Evolutionary conservation across 345 rosid genomes (phyloP).

Genomic region (Pelargonium nanum): DNA sequence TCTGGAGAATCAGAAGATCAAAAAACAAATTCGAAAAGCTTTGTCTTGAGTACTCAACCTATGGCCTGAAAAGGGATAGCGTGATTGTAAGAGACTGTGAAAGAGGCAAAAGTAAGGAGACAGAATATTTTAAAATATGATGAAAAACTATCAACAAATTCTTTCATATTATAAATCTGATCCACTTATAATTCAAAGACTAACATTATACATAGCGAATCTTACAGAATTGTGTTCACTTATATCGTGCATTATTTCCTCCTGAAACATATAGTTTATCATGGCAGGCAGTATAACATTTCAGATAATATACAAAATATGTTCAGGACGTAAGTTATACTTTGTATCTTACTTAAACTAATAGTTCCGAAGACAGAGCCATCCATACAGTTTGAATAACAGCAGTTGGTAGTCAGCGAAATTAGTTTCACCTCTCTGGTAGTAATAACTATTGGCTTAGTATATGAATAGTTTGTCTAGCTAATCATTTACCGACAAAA

Average conservation of each 20-base stretch:
- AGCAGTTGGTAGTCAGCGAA: neutral
- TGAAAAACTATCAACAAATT: neutral
- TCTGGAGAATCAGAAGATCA: constrained; percentile 24
- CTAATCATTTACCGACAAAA: neutral
- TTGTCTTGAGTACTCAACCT: constrained; percentile 11
- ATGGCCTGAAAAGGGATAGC: constrained; percentile 30
- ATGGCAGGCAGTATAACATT: neutral
- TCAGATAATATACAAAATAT: neutral
- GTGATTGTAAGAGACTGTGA: neutral
- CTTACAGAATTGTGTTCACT: too few species aligned
- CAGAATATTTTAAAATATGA: neutral
- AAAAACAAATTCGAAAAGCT: constrained; percentile 17
- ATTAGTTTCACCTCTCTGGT: neutral
- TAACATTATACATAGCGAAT: too few species aligned
- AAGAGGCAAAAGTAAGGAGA: neutral
- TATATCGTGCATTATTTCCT: neutral
- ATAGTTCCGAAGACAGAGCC: neutral
- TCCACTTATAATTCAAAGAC: neutral
- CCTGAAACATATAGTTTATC: too few species aligned
- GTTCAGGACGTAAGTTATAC: too few species aligned
- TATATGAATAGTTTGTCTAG: neutral
- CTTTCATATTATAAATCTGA: neutral
- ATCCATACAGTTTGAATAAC: too few species aligned
- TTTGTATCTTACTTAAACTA: neutral
- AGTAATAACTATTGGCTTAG: neutral